Conservation (phyloP, 768 basidiomycete genomes). For the Strobilomyces confusus region DNA sequence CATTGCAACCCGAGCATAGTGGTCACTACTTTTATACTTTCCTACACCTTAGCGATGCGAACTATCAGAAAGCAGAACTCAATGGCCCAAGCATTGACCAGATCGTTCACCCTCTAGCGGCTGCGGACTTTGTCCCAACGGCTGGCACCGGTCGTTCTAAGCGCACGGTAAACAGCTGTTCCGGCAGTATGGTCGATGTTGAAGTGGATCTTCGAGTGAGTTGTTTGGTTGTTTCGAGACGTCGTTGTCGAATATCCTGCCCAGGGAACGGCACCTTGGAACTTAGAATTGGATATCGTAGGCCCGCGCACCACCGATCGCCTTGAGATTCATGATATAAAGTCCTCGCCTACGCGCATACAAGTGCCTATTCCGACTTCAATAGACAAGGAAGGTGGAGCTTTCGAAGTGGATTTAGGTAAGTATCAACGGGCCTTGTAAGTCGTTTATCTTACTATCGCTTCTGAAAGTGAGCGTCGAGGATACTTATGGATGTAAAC, state of each 20-base stretch:
- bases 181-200: conserved; percentile 68
- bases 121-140: conserved; percentile 61
- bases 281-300: conserved; percentile 75
- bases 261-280: conserved; percentile 91
- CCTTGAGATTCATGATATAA: conserved; percentile 52
- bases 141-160: conserved; percentile 42
- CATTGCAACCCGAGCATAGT: conserved; percentile 81
- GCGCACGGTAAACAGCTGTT: conserved; percentile 69
- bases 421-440: conserved; percentile 16
- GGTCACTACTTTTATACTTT: conserved; percentile 88
- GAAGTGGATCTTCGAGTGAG: conserved; percentile 77
- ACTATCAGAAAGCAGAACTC: conserved; percentile 76
- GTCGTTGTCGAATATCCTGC: conserved; percentile 1
- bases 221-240: conserved; percentile 1
- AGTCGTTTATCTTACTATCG: background rate
- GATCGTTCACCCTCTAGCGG: conserved; percentile 84
- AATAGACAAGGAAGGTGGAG: conserved; percentile 65
- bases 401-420: conserved; percentile 79
- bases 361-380: conserved; percentile 64
- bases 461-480: conserved; percentile 65
- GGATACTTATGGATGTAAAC: conserved; percentile 85
- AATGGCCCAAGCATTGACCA: conserved; percentile 79
- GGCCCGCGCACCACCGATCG: conserved; percentile 66
- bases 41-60: conserved; percentile 71
- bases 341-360: conserved; percentile 50